These are phyloP conservation scores for Eucalyptus cloeziana DNA, from an alignment of 345 rosid species.

Conservation along the genomic window DNA sequence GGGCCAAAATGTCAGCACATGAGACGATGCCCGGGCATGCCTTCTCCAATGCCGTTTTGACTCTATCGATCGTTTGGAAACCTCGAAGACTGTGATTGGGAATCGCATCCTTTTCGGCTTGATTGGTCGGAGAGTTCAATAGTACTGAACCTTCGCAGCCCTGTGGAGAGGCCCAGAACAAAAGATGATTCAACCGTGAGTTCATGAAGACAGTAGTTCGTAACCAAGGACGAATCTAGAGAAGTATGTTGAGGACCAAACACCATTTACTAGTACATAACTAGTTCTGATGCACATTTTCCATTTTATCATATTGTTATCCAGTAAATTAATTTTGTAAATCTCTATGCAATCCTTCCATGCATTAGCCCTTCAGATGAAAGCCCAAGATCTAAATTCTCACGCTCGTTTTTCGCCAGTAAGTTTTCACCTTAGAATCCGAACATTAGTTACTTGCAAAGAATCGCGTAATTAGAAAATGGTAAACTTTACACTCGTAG, in stretches of 20 bases:
- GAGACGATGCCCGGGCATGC: constrained; percentile 72
- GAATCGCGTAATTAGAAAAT: not conserved
- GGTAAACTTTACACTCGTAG: not conserved
- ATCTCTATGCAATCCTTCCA: not conserved
- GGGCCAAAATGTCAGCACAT: constrained; percentile 63
- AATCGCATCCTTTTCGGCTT: constrained; percentile 33
- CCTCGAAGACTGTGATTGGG: constrained; percentile 60
- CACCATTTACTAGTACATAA: not conserved
- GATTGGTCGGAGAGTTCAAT: constrained; percentile 29
- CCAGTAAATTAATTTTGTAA: not conserved
- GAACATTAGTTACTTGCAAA: not conserved
- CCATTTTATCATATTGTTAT: not conserved
- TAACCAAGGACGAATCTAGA: not conserved
- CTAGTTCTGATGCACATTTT: not conserved
- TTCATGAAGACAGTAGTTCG: not conserved
- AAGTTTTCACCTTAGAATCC: not conserved
- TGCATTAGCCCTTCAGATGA: not conserved
- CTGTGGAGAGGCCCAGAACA: constrained; percentile 7
- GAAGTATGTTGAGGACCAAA: not conserved
- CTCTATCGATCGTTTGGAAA: constrained; percentile 40
- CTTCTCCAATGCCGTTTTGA: constrained; percentile 45
- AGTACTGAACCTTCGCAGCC: constrained; percentile 84
- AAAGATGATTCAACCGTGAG: not conserved
- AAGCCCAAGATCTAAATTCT: not conserved
- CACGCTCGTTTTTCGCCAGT: not conserved